Base-by-base conservation (phyloP, 1,284 basidiomycete genomes). In the Ustilago esculenta region DNA sequence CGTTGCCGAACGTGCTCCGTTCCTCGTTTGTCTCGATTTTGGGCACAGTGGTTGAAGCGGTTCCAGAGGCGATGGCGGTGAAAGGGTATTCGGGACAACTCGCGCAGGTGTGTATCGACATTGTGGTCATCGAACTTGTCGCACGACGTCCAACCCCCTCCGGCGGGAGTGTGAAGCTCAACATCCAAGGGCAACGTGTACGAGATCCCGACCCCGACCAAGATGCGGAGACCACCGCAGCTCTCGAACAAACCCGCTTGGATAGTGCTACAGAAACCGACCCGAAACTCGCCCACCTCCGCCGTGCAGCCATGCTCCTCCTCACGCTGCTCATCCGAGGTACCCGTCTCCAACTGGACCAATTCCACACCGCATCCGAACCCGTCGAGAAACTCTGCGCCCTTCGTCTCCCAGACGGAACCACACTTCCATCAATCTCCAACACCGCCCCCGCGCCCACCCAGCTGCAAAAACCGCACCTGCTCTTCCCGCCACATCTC, bases 11-110 rank as follows among this genome's bases (percentile, higher is more conserved):
- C 11, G 73, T 79, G 20, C 30, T 81, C 29, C 59, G 75, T 12
- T 69, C 67, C 12, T 80, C 77, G 15, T 73, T 77, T 15, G 32
- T 81, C 14, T 73, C 77, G 7, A 63, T 81, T 11, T 42, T 81
- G 15, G 80, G 79, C 1, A 81, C 80, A 1, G 63, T 67, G 20
- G 70, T 81, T n/a, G 80, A 81, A 46, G 68, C 77, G 4, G 60
- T 52, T 0, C 77, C 80, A 2, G 5, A 47, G 14, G 75, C 63
- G 6, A 52, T 81, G 41, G 68, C 70, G 17, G 40, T 58, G 2
- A 43, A 42, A 11, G 60, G 75, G 10, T 57, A 60, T 39, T 44
- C 69, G 4, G 34, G 29, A 1, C 39, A 67, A n/a, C 46, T 81
- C 29, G 75, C 58, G 1, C 24, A 56, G 23, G 37, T 56, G 15